Base-by-base conservation (phyloP, 306 rosid species). In the Pyrus betulifolia region DNA sequence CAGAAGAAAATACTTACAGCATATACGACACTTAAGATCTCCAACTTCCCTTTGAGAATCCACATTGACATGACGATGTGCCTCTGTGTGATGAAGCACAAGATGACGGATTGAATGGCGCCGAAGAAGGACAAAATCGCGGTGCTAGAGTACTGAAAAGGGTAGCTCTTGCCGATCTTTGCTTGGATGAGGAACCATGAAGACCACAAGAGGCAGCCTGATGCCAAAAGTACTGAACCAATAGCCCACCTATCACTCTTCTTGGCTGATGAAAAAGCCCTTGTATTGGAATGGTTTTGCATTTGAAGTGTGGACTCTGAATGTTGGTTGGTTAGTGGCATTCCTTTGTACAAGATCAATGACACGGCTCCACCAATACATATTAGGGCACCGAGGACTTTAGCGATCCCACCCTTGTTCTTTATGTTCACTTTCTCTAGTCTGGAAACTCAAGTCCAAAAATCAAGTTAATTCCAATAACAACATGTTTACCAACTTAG, bases 171-270 rank as follows among this genome's bases (percentile, higher is more conserved):
- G 75, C 95, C 82, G 57, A 92, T 85, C 79, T 83, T 85, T 69
- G 88, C 85, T 85, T 95, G 98, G 80, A 92, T 83, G 22, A 95
- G 89, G 67, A 92, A 94, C 98, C 98, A 94, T 30, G 97, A 92
- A 15, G 95, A 87, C 98, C 98, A 94, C 81, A 86, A 45, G 67
- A 92, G 25, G 81, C 91, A 82, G 49, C 92, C 95, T 71, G 78
- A 81, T 59, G 84, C 75, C 75, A 88, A 57, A 60, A 90, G 77
- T 35, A 83, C 54, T 22, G 98, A 88, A 69, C 97, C 97, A 33
- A 85, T 10, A 11, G 82, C 78, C 97, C 96, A 89, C 72, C 79
- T 88, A 76, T 79, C 85, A 57, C 60, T 69, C 77, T 72, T 74
- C 19, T 82, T 79, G 22, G 76, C 11, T 27, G 55, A 4, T 49